phyloP scores from a whole-genome alignment of 1,284 basidiomycete genomes.

The Pseudozyma pruni region DNA sequence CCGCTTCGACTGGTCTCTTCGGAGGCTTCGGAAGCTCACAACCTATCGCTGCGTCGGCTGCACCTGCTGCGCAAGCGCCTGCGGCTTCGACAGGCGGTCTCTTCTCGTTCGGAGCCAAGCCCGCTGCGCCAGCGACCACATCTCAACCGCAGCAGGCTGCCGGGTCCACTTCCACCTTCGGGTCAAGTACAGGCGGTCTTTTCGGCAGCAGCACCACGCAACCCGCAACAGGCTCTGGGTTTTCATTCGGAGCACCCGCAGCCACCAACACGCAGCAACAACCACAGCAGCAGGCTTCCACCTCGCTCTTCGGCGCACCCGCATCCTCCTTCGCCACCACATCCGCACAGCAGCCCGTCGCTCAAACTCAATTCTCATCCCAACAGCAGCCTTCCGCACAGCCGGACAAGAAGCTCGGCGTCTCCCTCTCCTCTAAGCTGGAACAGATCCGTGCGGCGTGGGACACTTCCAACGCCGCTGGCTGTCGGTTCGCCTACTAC shows the following conservation, averaged over 20 bases:
- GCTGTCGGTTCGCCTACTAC: slow-evolving; percentile 62
- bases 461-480: slow-evolving; percentile 58
- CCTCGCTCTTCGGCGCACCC: slow-evolving; percentile 39
- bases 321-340: slow-evolving; percentile 21
- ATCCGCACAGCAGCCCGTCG: slow-evolving; percentile 27
- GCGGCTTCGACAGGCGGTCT: slow-evolving; percentile 21
- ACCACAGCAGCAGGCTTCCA: slow-evolving; percentile 19
- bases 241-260: slow-evolving; percentile 29
- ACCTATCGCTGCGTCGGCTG: slow-evolving; percentile 22
- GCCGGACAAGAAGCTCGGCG: slow-evolving; percentile 58
- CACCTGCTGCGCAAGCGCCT: slow-evolving; percentile 25
- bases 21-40: slow-evolving; percentile 30
- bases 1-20: slow-evolving; percentile 31
- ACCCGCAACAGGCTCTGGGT: slow-evolving; percentile 23
- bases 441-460: slow-evolving; percentile 62
- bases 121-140: slow-evolving; percentile 8
- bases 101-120: slow-evolving; percentile 42
- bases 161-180: slow-evolving; percentile 32
- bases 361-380: slow-evolving; percentile 25
- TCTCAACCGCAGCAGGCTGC: slow-evolving; percentile 28
- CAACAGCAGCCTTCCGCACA: slow-evolving; percentile 14
- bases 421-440: slow-evolving; percentile 47
- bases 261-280: slow-evolving; percentile 14
- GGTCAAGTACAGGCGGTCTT: slow-evolving; percentile 23
- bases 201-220: slow-evolving; percentile 34